Conservation (phyloP, 441 rosid genomes). For the Theobroma grandiflorum region DNA sequence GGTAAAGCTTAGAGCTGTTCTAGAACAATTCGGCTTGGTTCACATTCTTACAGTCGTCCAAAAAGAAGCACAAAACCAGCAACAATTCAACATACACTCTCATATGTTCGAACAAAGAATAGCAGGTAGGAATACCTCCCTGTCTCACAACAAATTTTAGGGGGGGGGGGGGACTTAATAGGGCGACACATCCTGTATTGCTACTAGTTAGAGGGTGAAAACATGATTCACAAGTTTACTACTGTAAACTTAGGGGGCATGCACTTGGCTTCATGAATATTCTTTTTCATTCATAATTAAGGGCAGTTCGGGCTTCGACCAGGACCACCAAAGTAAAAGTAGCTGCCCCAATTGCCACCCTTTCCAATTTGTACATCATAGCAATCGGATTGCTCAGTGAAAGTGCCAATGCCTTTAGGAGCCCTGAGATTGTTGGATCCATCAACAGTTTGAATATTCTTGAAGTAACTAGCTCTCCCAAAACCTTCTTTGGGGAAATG, state of each 20-base stretch:
- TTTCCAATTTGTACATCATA: conserved; percentile 59
- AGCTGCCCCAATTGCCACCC: conserved; percentile 67
- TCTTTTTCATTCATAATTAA: conserved; percentile 30
- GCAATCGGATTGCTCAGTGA: conserved; percentile 68
- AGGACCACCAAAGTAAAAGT: conserved; percentile 79
- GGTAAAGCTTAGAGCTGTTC: too few relatives aligned
- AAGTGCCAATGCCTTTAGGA: conserved; percentile 61
- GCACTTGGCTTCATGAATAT: conserved; percentile 24
- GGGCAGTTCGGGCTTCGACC: conserved; percentile 74
- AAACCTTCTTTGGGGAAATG: conserved; percentile 58
- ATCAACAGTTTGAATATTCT: conserved; percentile 70
- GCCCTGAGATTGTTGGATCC: conserved; percentile 60
- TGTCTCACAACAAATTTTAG: too few relatives aligned
- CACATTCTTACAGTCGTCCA: too few relatives aligned
- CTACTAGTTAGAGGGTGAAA: too few relatives aligned
- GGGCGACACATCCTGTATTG: too few relatives aligned
- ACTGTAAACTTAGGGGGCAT: not conserved
- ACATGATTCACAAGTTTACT: too few relatives aligned
- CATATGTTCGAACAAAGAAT: too few relatives aligned
- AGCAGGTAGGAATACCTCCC: too few relatives aligned
- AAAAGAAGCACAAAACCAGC: too few relatives aligned
- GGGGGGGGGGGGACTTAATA: too few relatives aligned
- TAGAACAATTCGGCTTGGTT: too few relatives aligned
- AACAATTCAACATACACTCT: too few relatives aligned
- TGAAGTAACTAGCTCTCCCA: conserved; percentile 65